phyloP scores from a whole-genome alignment of 371 early-diverging fungal species.

The Rhizopus sp. region DNA sequence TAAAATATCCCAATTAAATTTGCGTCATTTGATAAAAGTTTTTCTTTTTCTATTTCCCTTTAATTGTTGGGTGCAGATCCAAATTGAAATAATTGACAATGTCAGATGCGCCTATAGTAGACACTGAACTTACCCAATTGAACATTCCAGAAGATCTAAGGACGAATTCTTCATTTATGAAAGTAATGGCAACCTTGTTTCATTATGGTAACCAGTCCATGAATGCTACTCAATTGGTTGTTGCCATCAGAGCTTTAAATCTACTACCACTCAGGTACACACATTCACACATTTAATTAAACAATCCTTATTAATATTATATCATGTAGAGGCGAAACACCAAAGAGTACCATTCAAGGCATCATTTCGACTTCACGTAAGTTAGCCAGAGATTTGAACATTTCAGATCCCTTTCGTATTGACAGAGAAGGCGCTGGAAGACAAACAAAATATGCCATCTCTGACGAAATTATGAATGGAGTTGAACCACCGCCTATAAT shows the following conservation, averaged over 20 bases:
- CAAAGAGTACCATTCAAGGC: constrained; percentile 57
- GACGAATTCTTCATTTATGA: constrained; percentile 55
- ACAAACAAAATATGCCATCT: constrained; percentile 48
- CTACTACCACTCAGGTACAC: constrained; percentile 47
- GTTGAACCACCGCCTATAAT: constrained; percentile 28
- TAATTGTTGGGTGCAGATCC: not conserved
- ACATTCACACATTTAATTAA: not conserved
- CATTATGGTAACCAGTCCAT: constrained; percentile 52
- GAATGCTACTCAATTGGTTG: constrained; percentile 51
- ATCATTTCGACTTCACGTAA: constrained; percentile 55
- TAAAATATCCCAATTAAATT: no score
- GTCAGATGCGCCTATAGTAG: constrained; percentile 21
- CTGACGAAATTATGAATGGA: constrained; percentile 42
- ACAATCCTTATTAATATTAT: not conserved
- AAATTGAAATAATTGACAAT: not conserved
- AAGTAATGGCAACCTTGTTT: constrained; percentile 49
- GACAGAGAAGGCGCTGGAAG: constrained; percentile 41
- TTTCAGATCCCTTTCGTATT: constrained; percentile 51
- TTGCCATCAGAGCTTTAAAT: constrained; percentile 43
- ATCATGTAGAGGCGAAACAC: constrained; percentile 48
- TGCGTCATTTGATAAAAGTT: no score
- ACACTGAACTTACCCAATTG: constrained; percentile 48
- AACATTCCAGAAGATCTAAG: constrained; percentile 42
- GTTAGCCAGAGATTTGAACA: constrained; percentile 39
- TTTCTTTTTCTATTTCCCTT: not conserved